Evolutionary conservation across 805 yeast genomes (phyloP), one percentile per base, ranked within the genome.

Genomic region (Yamadazyma nakazawae): DNA sequence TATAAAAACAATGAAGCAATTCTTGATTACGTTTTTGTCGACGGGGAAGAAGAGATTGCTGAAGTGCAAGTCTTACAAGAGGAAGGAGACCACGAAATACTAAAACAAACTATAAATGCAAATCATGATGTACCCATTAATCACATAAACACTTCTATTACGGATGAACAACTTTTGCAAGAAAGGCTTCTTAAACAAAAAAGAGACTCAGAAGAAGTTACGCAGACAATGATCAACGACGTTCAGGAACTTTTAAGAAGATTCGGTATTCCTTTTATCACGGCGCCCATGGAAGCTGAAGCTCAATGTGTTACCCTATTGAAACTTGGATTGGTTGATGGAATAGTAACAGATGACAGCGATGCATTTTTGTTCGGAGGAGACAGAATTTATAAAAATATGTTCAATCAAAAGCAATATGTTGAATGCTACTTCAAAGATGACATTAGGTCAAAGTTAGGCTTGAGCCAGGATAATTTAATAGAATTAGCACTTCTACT

Each of bases 221-320:
- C 96, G 0, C 78, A 79, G 6, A 79, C 79, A 1, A 94, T 94
- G 97, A 78, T 92, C 19, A 73, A 75, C 34, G 98, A 94, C 60
- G 94, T 96, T 16, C 97, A 94, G 65, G 96, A 90, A 52, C 70
- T 94, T 36, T 70, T 94, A 8, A 78, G 85, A 25, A 67, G 92
- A 45, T 94, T 94, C 72, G 99, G 99, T 1, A 86, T 94, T 4
- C 99, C 99, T 0, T 94, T 81, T 54, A 78, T 94, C 9, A 88
- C 96, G 0, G 97, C 99, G 0, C 99, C 99, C 0, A 89, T 89
- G 91, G 99, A 94, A 66, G 99, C 99, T 1, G 99, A 94, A 67
- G 98, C 99, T 0, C 99, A 94, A 59, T 94, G 99, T 67, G 97
- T 96, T 0, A 88, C 85, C 53, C 66, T 94, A 6, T 64, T 81